Conservation (phyloP, 129 eudicot genomes). For the Chrysanthemum makinoi region DNA sequence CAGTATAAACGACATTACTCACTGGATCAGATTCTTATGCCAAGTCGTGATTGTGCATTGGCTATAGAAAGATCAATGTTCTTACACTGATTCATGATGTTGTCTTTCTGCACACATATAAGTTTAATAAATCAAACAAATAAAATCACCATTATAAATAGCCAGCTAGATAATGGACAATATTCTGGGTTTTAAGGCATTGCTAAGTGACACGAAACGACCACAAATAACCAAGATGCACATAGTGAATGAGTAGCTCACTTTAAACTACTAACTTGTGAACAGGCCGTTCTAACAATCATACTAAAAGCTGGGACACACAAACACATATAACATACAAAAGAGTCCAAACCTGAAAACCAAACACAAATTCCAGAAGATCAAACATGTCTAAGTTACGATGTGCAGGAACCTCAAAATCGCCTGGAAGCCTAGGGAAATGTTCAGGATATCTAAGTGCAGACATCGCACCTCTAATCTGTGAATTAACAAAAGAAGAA, state of each 20-base stretch:
- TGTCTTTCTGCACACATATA: slow-evolving; percentile 68
- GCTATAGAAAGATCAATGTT: slow-evolving; percentile 73
- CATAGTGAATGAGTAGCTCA: background rate
- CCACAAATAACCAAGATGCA: no score
- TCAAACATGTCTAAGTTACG: slow-evolving; percentile 91
- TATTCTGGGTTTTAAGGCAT: background rate
- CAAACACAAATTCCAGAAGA: slow-evolving; percentile 88
- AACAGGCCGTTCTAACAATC: slow-evolving; percentile 3
- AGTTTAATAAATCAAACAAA: background rate
- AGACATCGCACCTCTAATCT: slow-evolving; percentile 86
- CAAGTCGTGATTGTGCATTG: slow-evolving; percentile 91
- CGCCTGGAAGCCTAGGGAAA: slow-evolving; percentile 75
- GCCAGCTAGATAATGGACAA: no score
- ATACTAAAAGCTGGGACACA: slow-evolving; percentile 4
- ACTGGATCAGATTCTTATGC: slow-evolving; percentile 86
- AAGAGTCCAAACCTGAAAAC: slow-evolving; percentile 78
- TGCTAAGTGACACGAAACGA: background rate
- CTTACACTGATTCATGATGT: slow-evolving; percentile 90
- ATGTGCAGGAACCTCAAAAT: slow-evolving; percentile 57
- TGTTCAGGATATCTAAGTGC: slow-evolving; percentile 69
- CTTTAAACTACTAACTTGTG: background rate
- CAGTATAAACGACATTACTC: slow-evolving; percentile 35
- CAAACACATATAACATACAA: background rate
- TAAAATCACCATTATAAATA: background rate
- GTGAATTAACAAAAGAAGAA: slow-evolving; percentile 20